Evolutionary conservation across 2,329 filamentous ascomycete species (phyloP).

Genomic region (Sclerotinia borealis): DNA sequence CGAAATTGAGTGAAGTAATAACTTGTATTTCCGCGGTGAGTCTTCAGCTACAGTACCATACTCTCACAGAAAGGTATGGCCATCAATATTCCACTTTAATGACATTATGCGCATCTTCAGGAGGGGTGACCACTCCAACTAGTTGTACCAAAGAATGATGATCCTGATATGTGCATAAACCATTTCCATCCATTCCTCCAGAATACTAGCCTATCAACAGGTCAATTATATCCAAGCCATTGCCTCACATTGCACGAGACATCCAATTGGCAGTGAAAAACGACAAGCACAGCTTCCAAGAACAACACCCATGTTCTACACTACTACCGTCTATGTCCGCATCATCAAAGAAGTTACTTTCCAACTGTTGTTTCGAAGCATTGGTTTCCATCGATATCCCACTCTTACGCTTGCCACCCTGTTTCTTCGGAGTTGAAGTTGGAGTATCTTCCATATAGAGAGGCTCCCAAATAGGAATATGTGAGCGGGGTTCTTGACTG

Average conservation of each 20-base stretch:
- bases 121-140: not conserved
- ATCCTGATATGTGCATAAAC: not conserved
- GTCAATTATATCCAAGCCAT: not conserved
- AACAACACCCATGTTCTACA: not conserved
- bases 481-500: not conserved
- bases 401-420: not conserved
- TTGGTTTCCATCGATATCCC: not conserved
- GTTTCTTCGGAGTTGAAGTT: not conserved
- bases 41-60: not conserved
- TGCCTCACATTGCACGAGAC: conserved; percentile 1
- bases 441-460: not conserved
- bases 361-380: not conserved
- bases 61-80: not conserved
- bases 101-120: too few species aligned
- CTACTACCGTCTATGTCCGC: not conserved
- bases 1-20: not conserved
- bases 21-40: not conserved
- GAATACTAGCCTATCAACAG: not conserved
- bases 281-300: not conserved
- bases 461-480: conserved; percentile 4
- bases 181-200: not conserved
- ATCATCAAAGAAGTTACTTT: not conserved
- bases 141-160: not conserved
- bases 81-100: not conserved
- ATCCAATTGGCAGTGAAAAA: not conserved